Evolutionary conservation across 805 yeast species (phyloP).

Genomic region (Schwanniomyces occidentalis): DNA sequence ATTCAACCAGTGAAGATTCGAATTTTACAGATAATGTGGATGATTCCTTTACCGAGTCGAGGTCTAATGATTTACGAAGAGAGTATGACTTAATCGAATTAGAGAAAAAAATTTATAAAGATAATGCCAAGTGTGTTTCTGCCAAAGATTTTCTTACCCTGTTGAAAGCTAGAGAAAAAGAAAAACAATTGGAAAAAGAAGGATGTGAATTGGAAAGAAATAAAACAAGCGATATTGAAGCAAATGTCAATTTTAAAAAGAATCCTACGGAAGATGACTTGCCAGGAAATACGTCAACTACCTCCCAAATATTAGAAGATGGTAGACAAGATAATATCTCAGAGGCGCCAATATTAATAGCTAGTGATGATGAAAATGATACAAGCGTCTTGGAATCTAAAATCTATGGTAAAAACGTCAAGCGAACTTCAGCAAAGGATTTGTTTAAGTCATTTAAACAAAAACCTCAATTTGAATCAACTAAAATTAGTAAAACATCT

Average conservation of each 20-base stretch:
- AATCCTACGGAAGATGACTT: background rate
- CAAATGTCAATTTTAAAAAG: background rate
- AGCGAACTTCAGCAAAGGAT: constrained; percentile 36
- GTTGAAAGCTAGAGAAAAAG: background rate
- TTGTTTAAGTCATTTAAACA: constrained; percentile 52
- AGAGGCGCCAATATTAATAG: background rate
- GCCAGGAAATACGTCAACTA: background rate
- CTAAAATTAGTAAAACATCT: background rate
- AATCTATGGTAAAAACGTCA: constrained; percentile 16
- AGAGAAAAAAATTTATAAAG: constrained; percentile 20
- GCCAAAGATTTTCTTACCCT: constrained; percentile 19
- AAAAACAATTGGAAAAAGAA: background rate
- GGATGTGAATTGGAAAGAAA: too few species aligned
- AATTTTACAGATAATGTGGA: background rate
- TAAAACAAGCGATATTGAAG: too few species aligned
- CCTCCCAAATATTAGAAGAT: too few species aligned
- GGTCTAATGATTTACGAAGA: constrained; percentile 12
- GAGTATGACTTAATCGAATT: constrained; percentile 22
- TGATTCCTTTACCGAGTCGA: constrained; percentile 9
- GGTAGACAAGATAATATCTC: too few species aligned
- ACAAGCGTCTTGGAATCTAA: constrained; percentile 17
- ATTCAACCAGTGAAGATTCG: background rate
- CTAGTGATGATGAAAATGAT: constrained; percentile 1
- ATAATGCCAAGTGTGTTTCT: constrained; percentile 15
- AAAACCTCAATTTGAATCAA: too few species aligned